Conservation (phyloP, 371 early-diverging fungal species). For the Entomophthora muscae region DNA sequence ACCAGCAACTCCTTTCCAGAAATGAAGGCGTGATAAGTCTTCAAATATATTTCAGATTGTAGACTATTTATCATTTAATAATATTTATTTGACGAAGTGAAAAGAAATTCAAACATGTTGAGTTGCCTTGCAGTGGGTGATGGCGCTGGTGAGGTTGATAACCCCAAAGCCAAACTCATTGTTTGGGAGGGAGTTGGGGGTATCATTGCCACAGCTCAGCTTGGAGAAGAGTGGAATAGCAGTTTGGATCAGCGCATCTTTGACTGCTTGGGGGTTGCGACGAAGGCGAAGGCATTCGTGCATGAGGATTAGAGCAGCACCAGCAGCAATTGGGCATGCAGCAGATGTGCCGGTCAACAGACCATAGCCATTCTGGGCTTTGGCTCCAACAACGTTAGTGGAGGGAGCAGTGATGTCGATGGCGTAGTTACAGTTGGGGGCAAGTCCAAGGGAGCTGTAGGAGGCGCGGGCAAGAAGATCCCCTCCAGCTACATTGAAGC, state of each 20-base stretch:
- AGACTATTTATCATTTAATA: no score
- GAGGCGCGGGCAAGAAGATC: neutral
- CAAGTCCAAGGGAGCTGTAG: neutral
- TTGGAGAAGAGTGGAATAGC: neutral
- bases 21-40: no score
- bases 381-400: slow-evolving; percentile 19
- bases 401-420: slow-evolving; percentile 15
- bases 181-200: neutral
- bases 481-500: neutral
- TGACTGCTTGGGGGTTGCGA: neutral
- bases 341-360: slow-evolving; percentile 26
- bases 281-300: neutral
- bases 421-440: no score
- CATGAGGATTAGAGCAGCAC: slow-evolving; percentile 25
- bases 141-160: no score
- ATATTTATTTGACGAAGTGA: no score
- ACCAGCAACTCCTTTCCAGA: no score
- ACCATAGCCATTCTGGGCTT: slow-evolving; percentile 5
- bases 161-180: no score
- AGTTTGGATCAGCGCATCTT: neutral
- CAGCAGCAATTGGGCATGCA: slow-evolving; percentile 67
- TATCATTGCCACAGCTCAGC: neutral
- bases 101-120: no score
- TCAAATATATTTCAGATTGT: no score
- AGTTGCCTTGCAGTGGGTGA: no score